These are phyloP conservation scores for Gaultheria prostrata DNA, from an alignment of 148 eudicot genomes.

Conservation along the genomic window DNA sequence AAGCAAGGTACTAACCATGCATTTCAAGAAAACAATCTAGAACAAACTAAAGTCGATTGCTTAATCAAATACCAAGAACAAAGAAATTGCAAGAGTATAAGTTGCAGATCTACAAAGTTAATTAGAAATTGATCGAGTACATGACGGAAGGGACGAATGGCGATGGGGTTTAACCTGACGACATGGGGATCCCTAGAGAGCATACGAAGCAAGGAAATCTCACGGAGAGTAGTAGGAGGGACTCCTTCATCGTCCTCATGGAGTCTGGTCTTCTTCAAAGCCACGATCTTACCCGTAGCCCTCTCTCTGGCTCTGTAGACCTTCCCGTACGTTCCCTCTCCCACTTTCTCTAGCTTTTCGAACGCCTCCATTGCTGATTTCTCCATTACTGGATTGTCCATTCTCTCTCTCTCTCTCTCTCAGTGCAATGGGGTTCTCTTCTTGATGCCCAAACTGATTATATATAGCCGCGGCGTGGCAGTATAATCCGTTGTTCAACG, in stretches of 20 bases:
- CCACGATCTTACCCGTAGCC: conserved; percentile 86
- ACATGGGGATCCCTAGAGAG: conserved; percentile 90
- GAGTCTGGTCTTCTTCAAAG: conserved; percentile 89
- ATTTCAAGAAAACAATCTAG: conserved; percentile 10
- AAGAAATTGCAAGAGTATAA: neutral
- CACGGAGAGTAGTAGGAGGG: conserved; percentile 95
- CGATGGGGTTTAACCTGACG: conserved; percentile 47
- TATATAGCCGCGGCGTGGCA: conserved; percentile 6
- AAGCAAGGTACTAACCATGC: neutral
- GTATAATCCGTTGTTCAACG: conserved; percentile 1
- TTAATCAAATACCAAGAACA: neutral
- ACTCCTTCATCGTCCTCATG: conserved; percentile 95
- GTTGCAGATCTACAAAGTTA: neutral
- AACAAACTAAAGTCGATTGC: neutral
- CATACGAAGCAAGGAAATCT: conserved; percentile 85
- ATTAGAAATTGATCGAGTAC: neutral
- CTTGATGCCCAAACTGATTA: neutral
- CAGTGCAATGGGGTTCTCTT: neutral
- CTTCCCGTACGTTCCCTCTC: conserved; percentile 95
- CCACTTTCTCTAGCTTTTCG: conserved; percentile 97
- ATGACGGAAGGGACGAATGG: neutral
- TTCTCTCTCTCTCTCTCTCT: conserved; percentile 24
- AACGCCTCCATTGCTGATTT: conserved; percentile 72
- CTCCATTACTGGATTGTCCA: conserved; percentile 24
- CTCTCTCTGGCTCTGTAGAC: conserved; percentile 86